phyloP scores from a whole-genome alignment of 1,284 basidiomycete genomes.

The Tetrapyrgos nigripes region DNA sequence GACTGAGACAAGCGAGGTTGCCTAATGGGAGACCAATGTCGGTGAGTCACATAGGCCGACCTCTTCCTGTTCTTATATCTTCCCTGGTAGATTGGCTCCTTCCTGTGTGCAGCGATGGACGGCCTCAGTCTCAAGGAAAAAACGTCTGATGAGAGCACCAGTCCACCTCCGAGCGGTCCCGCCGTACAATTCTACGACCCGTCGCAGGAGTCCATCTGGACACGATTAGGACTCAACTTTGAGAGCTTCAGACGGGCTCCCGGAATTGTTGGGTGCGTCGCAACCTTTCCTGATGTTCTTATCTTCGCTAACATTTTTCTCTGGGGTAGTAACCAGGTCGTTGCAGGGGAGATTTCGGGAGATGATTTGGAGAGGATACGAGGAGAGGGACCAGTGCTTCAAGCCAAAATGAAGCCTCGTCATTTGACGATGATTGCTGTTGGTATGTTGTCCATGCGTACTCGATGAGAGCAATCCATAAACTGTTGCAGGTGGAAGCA shows the following conservation, averaged over 20 bases:
- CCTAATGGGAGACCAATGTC: too few relatives aligned
- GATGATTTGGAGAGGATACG: constrained; percentile 40
- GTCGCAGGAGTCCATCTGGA: constrained; percentile 50
- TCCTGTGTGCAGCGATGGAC: too few relatives aligned
- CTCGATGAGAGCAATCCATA: neutral
- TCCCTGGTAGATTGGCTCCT: too few relatives aligned
- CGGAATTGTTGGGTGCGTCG: constrained; percentile 46
- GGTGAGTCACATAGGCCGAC: too few relatives aligned
- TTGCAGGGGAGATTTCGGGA: constrained; percentile 39
- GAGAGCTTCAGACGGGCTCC: constrained; percentile 54
- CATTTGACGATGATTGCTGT: constrained; percentile 54
- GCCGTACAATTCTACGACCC: constrained; percentile 44
- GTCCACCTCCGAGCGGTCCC: neutral
- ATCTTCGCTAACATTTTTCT: neutral
- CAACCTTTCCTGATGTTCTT: neutral
- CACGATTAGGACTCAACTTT: constrained; percentile 39
- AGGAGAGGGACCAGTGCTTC: constrained; percentile 49
- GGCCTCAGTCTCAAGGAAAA: constrained; percentile 9
- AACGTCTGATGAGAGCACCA: neutral
- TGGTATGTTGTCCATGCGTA: constrained; percentile 31
- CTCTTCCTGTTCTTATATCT: too few relatives aligned
- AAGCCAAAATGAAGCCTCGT: constrained; percentile 53
- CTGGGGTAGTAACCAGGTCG: constrained; percentile 37
- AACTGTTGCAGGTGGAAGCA: constrained; percentile 45
- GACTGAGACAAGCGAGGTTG: too few relatives aligned